Base-by-base conservation (phyloP, 306 rosid genomes). In the Sindora glabra region DNA sequence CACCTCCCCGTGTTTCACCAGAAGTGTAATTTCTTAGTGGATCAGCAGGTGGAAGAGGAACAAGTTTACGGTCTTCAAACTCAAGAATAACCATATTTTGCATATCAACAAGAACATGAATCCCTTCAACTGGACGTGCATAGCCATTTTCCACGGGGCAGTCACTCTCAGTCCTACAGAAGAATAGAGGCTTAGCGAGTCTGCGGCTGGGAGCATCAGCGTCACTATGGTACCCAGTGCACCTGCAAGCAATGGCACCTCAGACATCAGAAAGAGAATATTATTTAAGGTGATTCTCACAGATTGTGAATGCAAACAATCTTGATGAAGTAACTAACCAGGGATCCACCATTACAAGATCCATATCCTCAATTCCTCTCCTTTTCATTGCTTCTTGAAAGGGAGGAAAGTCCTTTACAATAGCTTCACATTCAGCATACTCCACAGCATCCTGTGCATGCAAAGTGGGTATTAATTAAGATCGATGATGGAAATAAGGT, bases 101-200 rank as follows among this genome's bases (percentile, higher is more conserved):
- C 79, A 86, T 83, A 50, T 86, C 95, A 56, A 86, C 90, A 48
- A 86, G 88, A n/a, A 83, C 84, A 74, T 76, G 95, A 58, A 86
- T 86, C 56, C 95, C 95, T 70, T 86, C 95, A 24, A 86, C 90
- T 2, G 95, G 95, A 52, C 90, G 95, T 22, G 95, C 90, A 81
- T 86, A 86, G 29, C 95, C 95, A 72, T 86, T 86, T 76, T 86
- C 95, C 79, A 86, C 71, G 24, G 90, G 95, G 59, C 88, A 86
- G 76, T 86, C 95, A 55, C 95, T 86, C 83, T 86, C 95, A 38
- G 95, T 83, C 68, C 90, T 76, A 59, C 95, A 86, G 72, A 86
- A 86, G 75, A 86, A 29, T 11, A 83, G 83, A 2, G 95, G 95
- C 50, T 86, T 86, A 10, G 95, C 95, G 71, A 86, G 95, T 68